Percentiles rank a stretch among this genome's conserved stretches.
Evolutionary conservation across 306 rosid genomes (phyloP).

Genomic region (Datisca glomerata): DNA sequence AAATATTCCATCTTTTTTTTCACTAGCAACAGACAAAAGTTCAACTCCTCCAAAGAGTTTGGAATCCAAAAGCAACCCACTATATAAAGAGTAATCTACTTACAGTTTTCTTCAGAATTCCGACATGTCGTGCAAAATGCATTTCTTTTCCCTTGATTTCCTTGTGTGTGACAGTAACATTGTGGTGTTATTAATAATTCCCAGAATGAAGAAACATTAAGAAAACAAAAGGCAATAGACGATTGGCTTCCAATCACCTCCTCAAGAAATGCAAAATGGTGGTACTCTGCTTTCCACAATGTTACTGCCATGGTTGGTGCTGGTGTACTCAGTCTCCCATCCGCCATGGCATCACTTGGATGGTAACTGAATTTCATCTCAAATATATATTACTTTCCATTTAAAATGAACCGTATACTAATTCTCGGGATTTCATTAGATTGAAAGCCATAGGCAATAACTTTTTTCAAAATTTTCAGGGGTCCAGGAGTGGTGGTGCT

Average conservation of each 20-base stretch:
- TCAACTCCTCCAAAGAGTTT: too few species aligned
- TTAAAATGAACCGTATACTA: too few species aligned
- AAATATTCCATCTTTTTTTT: too few species aligned
- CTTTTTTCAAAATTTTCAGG: conserved; percentile 16
- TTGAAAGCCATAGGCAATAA: too few species aligned
- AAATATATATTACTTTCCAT: too few species aligned
- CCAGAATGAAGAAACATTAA: conserved; percentile 12
- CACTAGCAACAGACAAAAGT: background rate
- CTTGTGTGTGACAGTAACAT: background rate
- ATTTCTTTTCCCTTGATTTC: too few species aligned
- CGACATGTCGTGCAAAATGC: background rate
- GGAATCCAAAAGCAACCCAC: too few species aligned
- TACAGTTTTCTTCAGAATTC: too few species aligned
- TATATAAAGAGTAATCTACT: too few species aligned
- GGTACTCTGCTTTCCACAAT: conserved; percentile 84
- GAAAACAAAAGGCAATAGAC: conserved; percentile 36
- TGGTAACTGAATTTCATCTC: conserved; percentile 28
- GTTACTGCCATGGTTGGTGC: conserved; percentile 86
- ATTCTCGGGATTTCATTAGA: too few species aligned
- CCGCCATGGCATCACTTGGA: conserved; percentile 60
- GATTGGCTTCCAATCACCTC: conserved; percentile 79
- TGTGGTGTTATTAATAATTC: background rate
- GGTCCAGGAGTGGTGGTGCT: conserved; percentile 53
- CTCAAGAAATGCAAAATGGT: conserved; percentile 77
- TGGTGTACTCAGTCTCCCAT: conserved; percentile 72